These are phyloP conservation scores for Wickerhamiella cacticola DNA, from an alignment of 805 yeast species.

Conservation along the genomic window DNA sequence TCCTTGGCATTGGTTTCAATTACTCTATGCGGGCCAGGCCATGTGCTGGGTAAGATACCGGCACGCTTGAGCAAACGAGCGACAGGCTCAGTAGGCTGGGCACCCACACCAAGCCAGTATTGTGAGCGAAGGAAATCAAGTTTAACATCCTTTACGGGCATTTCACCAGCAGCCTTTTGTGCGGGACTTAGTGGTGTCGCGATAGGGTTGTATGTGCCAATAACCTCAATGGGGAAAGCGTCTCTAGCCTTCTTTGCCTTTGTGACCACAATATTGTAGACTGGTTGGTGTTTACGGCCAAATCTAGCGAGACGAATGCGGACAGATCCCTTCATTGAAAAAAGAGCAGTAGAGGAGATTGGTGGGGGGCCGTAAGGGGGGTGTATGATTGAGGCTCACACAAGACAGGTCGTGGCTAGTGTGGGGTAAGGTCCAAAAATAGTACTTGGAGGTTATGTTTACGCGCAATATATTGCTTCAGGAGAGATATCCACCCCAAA, in stretches of 20 bases:
- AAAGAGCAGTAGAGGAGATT: no score
- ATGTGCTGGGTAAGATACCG: constrained; percentile 37
- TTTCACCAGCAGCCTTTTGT: constrained; percentile 43
- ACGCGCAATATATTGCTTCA: no score
- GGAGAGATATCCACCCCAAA: no score
- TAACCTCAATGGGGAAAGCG: constrained; percentile 81
- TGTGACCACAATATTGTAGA: constrained; percentile 86
- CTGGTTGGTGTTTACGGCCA: constrained; percentile 79
- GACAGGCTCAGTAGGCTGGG: constrained; percentile 81
- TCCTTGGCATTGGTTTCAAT: constrained; percentile 25
- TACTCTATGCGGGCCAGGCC: constrained; percentile 27
- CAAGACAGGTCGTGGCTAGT: neutral
- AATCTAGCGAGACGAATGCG: constrained; percentile 85
- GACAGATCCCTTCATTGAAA: constrained; percentile 53
- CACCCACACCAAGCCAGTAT: constrained; percentile 97
- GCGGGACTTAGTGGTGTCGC: constrained; percentile 56
- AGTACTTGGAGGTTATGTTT: no score
- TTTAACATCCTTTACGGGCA: constrained; percentile 64
- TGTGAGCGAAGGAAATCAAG: constrained; percentile 81
- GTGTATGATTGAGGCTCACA: neutral
- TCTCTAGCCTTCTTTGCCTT: constrained; percentile 60
- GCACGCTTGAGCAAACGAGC: constrained; percentile 64
- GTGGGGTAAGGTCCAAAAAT: neutral
- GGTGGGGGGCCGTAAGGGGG: neutral
- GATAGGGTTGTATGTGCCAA: constrained; percentile 85